Evolutionary conservation across 2,329 filamentous ascomycete genomes (phyloP), one percentile per base, ranked within the genome.

Genomic region (Aspergillus tubingensis): DNA sequence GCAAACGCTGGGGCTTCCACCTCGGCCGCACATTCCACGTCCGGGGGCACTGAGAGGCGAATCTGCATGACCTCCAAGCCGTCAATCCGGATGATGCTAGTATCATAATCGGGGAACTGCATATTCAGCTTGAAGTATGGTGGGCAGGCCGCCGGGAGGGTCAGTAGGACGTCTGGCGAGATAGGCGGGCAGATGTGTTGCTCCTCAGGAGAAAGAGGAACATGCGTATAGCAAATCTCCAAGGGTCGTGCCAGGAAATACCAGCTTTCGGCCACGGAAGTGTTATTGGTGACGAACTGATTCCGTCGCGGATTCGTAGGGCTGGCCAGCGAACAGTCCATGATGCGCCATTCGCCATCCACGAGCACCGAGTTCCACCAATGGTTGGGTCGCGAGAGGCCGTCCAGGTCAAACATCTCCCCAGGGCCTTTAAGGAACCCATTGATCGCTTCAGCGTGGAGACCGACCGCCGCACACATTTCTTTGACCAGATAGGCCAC

Each of bases 311-410:
- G 94, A 70, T 98, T 92, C 0, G 94, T 96, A 11, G 94, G 93
- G 64, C 90, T 93, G 3, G 95, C 92, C 51, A 99, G 82, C 38
- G 92, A 96, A 74, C 92, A 95, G 75, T 99, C 95, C 80, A 99
- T 91, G 66, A 98, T 90, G 54, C 95, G 90, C 95, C 95, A 99
- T 77, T 97, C 92, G 21, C 91, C 89, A 74, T 99, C 95, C 8
- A 97, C 88, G 38, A 97, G 80, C 17, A 98, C 91, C 0, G 92
- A 88, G 68, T 99, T 99, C 95, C 95, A 99, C 88, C 91, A 98
- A 77, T 99, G 95, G 71, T 99, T 99, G 0, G 94, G 85, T 30
- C 89, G 87, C n/a, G 91, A 91, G 74, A 94, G 86, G 60, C 89
- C 89, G 63, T 90, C 91, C 47, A 92, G 81, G 68, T 98, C 93